These are phyloP conservation scores for Aspergillus persii DNA, from an alignment of 2,329 filamentous ascomycete genomes.

Conservation along the genomic window DNA sequence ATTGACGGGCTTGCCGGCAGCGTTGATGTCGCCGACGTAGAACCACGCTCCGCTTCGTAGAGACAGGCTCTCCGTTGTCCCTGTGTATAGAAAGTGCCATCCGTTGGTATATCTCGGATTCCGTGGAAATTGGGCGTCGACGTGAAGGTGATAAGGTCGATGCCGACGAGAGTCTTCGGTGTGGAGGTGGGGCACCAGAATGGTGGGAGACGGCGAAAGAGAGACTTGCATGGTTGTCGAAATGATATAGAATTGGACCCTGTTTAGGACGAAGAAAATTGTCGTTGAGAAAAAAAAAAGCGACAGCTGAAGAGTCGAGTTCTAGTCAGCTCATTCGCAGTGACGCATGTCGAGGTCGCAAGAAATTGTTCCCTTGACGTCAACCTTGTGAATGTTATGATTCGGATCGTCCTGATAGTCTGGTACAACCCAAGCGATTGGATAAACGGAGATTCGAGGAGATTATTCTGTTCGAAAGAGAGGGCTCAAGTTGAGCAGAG, in stretches of 20 bases:
- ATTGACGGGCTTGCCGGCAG: slow-evolving; percentile 12
- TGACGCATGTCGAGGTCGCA: neutral
- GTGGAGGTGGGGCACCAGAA: slow-evolving; percentile 47
- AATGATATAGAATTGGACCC: neutral
- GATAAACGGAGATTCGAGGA: neutral
- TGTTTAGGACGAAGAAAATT: neutral
- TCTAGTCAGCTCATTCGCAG: neutral
- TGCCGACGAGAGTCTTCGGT: slow-evolving; percentile 50
- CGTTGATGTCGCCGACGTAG: slow-evolving; percentile 44
- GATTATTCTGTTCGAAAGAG: no score
- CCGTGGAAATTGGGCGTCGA: slow-evolving; percentile 61
- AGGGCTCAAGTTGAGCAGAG: neutral
- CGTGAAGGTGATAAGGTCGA: slow-evolving; percentile 60
- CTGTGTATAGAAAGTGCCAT: slow-evolving; percentile 62
- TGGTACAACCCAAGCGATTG: neutral
- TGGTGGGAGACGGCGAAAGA: slow-evolving; percentile 36
- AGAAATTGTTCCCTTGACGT: neutral
- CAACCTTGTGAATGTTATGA: neutral
- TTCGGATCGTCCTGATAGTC: neutral
- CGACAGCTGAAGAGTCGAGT: neutral
- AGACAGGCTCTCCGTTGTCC: slow-evolving; percentile 57
- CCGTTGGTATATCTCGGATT: slow-evolving; percentile 57
- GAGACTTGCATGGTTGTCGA: neutral
- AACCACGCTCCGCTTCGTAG: slow-evolving; percentile 64
- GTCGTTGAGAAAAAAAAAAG: neutral